Conservation (phyloP, 306 rosid species). For the Albizia julibrissin region DNA sequence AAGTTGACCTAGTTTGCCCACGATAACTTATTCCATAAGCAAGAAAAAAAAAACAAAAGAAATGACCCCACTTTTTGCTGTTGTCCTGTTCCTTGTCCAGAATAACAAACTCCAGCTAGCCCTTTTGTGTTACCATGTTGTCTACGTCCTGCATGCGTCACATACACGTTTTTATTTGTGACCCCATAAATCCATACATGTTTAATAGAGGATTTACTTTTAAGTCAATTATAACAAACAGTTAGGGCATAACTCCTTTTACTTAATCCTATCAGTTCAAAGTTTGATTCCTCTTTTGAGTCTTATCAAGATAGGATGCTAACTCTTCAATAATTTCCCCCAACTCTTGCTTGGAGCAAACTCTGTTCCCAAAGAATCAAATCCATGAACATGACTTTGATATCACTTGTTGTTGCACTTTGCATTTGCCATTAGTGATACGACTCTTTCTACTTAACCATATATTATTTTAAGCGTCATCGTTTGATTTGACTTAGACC, state of each 20-base stretch:
- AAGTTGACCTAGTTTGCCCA: constrained; percentile 1
- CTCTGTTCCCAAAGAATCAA: background rate
- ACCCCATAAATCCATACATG: too few species aligned
- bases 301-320: background rate
- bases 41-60: constrained; percentile 7
- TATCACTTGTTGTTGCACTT: too few species aligned
- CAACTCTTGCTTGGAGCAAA: background rate
- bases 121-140: constrained; percentile 11
- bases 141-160: constrained; percentile 10
- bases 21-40: constrained; percentile 10
- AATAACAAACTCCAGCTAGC: constrained; percentile 31
- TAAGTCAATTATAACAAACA: too few species aligned
- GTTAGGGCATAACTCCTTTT: too few species aligned
- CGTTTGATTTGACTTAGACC: background rate
- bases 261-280: too few species aligned
- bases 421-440: background rate
- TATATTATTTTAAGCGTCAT: background rate
- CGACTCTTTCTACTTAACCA: too few species aligned
- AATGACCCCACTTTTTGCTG: constrained; percentile 35
- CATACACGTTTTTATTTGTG: background rate
- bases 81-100: constrained; percentile 27
- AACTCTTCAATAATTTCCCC: background rate
- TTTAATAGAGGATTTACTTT: too few species aligned
- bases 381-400: background rate
- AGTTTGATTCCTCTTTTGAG: too few species aligned